Conservation (phyloP, 306 rosid species). For the Argentina anserina region DNA sequence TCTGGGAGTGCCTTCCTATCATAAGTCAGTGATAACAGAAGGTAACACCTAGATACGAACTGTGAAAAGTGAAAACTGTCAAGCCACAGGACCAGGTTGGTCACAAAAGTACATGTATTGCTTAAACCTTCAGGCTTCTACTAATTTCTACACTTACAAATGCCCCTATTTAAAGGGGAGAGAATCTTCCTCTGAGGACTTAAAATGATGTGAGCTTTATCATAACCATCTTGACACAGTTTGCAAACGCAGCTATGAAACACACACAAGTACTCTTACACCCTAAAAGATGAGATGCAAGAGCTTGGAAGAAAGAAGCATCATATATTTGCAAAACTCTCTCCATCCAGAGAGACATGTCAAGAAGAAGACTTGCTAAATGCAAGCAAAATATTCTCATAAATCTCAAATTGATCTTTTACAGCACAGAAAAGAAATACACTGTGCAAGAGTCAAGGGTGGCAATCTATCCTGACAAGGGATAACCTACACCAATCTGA, state of each 20-base stretch:
- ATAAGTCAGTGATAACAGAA: conserved; percentile 7
- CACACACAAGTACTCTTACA: neutral
- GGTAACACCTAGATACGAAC: conserved; percentile 9
- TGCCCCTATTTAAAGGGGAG: neutral
- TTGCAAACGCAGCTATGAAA: conserved; percentile 22
- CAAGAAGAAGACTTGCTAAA: conserved; percentile 22
- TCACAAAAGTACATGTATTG: neutral
- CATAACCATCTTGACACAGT: conserved; percentile 7
- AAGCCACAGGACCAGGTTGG: conserved; percentile 12
- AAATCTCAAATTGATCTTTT: conserved; percentile 19
- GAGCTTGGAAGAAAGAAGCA: conserved; percentile 17
- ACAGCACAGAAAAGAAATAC: neutral
- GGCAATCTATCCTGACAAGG: conserved; percentile 5
- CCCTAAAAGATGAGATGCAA: conserved; percentile 19
- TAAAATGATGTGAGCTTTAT: conserved; percentile 28
- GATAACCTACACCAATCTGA: conserved; percentile 17
- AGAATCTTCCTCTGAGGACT: conserved; percentile 7
- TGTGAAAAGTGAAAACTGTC: conserved; percentile 18
- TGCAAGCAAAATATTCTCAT: conserved; percentile 13
- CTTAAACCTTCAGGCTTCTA: conserved; percentile 11
- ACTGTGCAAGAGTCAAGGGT: neutral
- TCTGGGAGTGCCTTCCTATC: conserved; percentile 3
- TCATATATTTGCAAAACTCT: conserved; percentile 16
- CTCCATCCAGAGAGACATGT: conserved; percentile 13
- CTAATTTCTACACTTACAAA: conserved; percentile 16